Conservation (phyloP, 2,329 filamentous ascomycete genomes). For the Fusarium beomiforme region DNA sequence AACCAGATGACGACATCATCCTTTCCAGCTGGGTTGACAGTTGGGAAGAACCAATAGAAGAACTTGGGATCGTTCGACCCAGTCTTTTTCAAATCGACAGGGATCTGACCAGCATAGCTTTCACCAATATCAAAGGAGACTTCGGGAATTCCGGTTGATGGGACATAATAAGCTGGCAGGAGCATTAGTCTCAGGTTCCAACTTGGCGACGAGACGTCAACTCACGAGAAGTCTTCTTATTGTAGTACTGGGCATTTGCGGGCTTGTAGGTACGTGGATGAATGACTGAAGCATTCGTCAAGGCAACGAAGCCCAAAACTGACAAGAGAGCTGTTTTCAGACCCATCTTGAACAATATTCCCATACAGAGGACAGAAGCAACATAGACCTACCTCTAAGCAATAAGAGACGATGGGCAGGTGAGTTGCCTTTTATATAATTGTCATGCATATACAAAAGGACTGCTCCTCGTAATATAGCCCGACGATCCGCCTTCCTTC, state of each 20-base stretch:
- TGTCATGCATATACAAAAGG: neutral
- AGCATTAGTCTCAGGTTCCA: rapidly evolving
- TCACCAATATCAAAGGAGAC: conserved; percentile 11
- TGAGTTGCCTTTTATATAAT: neutral
- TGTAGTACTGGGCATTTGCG: conserved; percentile 5
- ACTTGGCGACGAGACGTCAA: rapidly evolving
- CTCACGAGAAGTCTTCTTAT: conserved; percentile 10
- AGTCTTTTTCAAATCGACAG: conserved; percentile 18
- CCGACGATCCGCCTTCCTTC: neutral
- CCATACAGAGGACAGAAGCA: no score
- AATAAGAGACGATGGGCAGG: no score
- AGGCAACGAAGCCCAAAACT: neutral
- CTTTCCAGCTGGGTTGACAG: conserved; percentile 35
- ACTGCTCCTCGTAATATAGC: neutral
- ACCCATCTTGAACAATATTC: neutral
- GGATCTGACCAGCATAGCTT: conserved; percentile 15
- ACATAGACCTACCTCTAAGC: neutral
- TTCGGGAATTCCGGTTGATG: neutral
- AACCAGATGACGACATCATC: conserved; percentile 39
- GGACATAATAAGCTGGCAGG: neutral
- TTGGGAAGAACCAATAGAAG: conserved; percentile 39
- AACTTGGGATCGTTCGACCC: conserved; percentile 27
- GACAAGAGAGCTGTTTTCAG: conserved; percentile 1
- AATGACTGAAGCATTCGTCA: conserved; percentile 5
- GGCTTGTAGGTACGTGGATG: conserved; percentile 2